Evolutionary conservation across 495 filamentous ascomycete genomes (phyloP).

Genomic region (Lasiosphaeriaceae sp.): DNA sequence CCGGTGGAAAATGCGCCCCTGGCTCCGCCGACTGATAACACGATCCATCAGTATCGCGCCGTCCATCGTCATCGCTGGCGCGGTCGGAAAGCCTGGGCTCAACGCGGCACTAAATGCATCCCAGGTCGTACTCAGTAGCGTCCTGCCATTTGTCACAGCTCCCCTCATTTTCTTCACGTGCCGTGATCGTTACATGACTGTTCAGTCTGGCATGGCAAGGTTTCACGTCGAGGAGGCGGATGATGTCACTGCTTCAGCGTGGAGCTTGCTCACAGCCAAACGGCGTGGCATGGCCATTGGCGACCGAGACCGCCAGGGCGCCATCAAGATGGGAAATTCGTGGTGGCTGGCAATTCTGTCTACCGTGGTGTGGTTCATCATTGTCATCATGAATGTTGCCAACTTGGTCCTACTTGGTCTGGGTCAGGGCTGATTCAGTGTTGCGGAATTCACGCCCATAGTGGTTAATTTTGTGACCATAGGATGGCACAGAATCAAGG

Average conservation of each 20-base stretch:
- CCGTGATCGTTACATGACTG: conserved; percentile 76
- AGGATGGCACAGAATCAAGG: too few relatives aligned
- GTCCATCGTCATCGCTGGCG: conserved; percentile 70
- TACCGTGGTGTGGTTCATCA: conserved; percentile 61
- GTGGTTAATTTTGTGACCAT: too few relatives aligned
- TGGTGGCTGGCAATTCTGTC: conserved; percentile 53
- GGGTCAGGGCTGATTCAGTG: conserved; percentile 28
- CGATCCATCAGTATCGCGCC: conserved; percentile 68
- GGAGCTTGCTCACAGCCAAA: neutral
- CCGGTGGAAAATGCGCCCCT: conserved; percentile 56
- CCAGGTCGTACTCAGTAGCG: conserved; percentile 77
- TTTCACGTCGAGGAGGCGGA: conserved; percentile 20
- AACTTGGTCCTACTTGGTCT: conserved; percentile 65
- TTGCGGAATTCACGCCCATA: too few relatives aligned
- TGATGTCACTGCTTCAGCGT: conserved; percentile 10
- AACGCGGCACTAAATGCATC: conserved; percentile 68
- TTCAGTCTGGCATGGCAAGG: conserved; percentile 37
- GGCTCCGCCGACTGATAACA: conserved; percentile 49
- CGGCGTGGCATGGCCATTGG: neutral
- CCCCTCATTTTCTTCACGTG: conserved; percentile 88
- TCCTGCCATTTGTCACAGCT: conserved; percentile 76
- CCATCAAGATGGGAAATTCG: conserved; percentile 59
- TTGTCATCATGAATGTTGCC: conserved; percentile 69
- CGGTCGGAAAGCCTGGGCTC: conserved; percentile 57
- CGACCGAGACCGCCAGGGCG: conserved; percentile 13